These are phyloP conservation scores for Trametes coccinea DNA, from an alignment of 768 basidiomycete species.

Conservation along the genomic window DNA sequence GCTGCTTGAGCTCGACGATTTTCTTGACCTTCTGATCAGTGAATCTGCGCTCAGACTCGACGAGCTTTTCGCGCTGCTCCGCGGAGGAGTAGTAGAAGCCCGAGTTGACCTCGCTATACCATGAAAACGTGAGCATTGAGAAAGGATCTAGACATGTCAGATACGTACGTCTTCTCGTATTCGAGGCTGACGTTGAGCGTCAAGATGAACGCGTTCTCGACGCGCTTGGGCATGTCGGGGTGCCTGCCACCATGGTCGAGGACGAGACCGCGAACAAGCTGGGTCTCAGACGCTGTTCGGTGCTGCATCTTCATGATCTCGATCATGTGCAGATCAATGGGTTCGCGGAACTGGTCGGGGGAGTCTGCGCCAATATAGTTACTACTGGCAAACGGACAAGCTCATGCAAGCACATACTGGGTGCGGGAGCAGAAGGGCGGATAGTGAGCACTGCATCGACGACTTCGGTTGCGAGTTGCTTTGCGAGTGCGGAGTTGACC, in stretches of 20 bases:
- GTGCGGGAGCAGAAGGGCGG: conserved; percentile 62
- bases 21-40: conserved; percentile 94
- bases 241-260: conserved; percentile 97
- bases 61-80: conserved; percentile 97
- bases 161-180: conserved; percentile 96
- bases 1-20: conserved; percentile 94
- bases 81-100: conserved; percentile 99
- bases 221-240: conserved; percentile 98
- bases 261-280: conserved; percentile 92
- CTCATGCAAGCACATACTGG: conserved; percentile 44
- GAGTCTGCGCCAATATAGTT: conserved; percentile 43
- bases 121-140: no score
- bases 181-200: conserved; percentile 97
- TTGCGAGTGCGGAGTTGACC: conserved; percentile 77
- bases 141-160: neutral
- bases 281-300: conserved; percentile 95
- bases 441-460: conserved; percentile 95
- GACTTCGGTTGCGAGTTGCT: conserved; percentile 85
- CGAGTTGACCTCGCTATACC: conserved; percentile 91
- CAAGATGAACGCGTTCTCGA: conserved; percentile 94
- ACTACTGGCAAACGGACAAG: conserved; percentile 25
- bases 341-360: conserved; percentile 73
- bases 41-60: conserved; percentile 94
- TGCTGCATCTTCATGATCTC: conserved; percentile 99
- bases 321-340: conserved; percentile 98